phyloP scores from a whole-genome alignment of 2,329 filamentous ascomycete species.

The Scolecobasidium constrictum region DNA sequence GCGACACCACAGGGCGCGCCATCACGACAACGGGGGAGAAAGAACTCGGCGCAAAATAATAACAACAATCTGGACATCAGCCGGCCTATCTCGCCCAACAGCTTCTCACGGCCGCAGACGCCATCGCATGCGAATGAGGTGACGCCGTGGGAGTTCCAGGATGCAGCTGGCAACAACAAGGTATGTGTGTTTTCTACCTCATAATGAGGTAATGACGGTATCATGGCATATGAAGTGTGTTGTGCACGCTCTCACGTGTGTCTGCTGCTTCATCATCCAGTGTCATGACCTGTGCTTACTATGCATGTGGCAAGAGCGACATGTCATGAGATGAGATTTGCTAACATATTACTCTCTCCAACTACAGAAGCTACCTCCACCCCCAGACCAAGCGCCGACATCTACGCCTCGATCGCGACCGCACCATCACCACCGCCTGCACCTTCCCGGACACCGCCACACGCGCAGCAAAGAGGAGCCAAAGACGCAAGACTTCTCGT shows the following conservation, averaged over 20 bases:
- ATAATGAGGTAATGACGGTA: no score
- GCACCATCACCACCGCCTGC: slow-evolving; percentile 44
- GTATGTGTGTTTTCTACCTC: slow-evolving; percentile 29
- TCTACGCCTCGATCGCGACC: slow-evolving; percentile 1
- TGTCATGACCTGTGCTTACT: no score
- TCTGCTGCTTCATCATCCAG: no score
- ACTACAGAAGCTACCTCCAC: slow-evolving; percentile 7
- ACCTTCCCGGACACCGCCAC: slow-evolving; percentile 57
- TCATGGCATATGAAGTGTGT: no score
- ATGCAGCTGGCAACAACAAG: slow-evolving; percentile 43
- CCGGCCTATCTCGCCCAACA: slow-evolving; percentile 57
- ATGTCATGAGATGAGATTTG: no score
- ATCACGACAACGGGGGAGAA: slow-evolving; percentile 55
- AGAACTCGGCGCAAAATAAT: slow-evolving; percentile 66
- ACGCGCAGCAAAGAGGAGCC: slow-evolving; percentile 54
- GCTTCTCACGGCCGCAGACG: slow-evolving; percentile 64
- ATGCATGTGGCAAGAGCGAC: no score
- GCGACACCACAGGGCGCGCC: slow-evolving; percentile 14
- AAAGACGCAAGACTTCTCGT: slow-evolving; percentile 23
- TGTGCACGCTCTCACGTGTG: no score
- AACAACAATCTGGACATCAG: slow-evolving; percentile 37
- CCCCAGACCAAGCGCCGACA: slow-evolving; percentile 5
- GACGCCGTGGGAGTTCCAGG: slow-evolving; percentile 94
- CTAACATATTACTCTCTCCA: no score
- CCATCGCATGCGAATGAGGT: slow-evolving; percentile 76